Evolutionary conservation across 768 basidiomycete genomes (phyloP), one percentile per base, ranked within the genome.

Genomic region (Pulveroboletus sp.): DNA sequence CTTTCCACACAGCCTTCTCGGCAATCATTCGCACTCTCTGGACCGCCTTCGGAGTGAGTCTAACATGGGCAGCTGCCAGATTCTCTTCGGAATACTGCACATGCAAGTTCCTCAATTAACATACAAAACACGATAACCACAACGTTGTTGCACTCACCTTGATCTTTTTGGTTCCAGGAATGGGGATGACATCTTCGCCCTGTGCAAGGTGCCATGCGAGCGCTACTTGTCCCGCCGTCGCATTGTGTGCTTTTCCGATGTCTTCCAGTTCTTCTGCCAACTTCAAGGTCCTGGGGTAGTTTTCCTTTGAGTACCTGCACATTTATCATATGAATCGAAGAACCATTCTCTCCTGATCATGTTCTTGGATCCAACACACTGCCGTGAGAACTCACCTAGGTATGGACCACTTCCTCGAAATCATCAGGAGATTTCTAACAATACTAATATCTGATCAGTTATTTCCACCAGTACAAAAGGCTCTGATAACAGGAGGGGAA

Each of bases 41-140:
- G 9, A 77, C 57, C 2, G 73, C 73, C 24, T 75, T 69, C 0
- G 62, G 42, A 10, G 56, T 57, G 15, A 78, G 69, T 8, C 53
- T 58, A 6, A 78, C 47, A 8, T 61, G 53, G 2, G 62, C 57
- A 3, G 75, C 71, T 0, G 43, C 69, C 18, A 75, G 24, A 42
- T 80, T 80, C 53, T 80, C 78, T 17, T 73, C 59, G 7, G 79
- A 67, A 40, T 73, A 71, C 74, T 73, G 45, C 6, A 32, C 43
- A 37, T 28, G 5, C 6, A 5, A 6, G 30, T 41, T 41, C 1
- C n/a, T n/a, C 10, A 27, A 24, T n/a, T 1, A 8, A 27, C 18
- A 36, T 18, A 1, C 6, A 18, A 4, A 21, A 10, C 9, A 9
- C n/a, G 2, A 24, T n/a, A n/a, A 36, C 6, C 15, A 6, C 5